Conservation (phyloP, 345 rosid species). For the Sonneratia caseolaris region DNA sequence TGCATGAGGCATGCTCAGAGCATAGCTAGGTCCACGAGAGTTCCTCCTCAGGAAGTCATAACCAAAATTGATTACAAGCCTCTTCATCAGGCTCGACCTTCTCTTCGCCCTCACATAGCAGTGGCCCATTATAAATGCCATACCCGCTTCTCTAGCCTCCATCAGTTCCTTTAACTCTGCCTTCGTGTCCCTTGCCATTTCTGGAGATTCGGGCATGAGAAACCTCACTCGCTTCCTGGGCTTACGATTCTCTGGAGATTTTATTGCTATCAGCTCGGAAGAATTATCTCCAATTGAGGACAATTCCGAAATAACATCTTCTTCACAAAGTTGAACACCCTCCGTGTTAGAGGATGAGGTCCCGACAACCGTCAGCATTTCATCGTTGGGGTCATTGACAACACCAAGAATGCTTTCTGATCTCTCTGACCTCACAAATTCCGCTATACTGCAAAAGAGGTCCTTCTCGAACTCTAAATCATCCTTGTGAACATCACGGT, state of each 20-base stretch:
- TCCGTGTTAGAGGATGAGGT: slow-evolving; percentile 47
- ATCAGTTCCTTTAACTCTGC: too few species aligned
- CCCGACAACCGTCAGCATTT: slow-evolving; percentile 67
- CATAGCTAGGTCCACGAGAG: slow-evolving; percentile 60
- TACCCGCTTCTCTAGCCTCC: slow-evolving; percentile 76
- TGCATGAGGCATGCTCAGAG: slow-evolving; percentile 66
- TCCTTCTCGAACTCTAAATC: slow-evolving; percentile 80
- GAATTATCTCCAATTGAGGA: slow-evolving; percentile 17
- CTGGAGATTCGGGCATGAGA: too few species aligned
- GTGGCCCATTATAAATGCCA: slow-evolving; percentile 88
- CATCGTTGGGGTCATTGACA: slow-evolving; percentile 28
- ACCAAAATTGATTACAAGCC: slow-evolving; percentile 64
- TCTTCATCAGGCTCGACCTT: slow-evolving; percentile 85
- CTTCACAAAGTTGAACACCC: slow-evolving; percentile 46
- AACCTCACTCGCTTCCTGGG: too few species aligned
- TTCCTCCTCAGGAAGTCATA: slow-evolving; percentile 88
- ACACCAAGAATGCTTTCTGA: slow-evolving; percentile 14
- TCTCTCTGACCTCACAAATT: slow-evolving; percentile 57
- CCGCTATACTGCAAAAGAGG: slow-evolving; percentile 75
- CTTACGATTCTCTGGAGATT: slow-evolving; percentile 15
- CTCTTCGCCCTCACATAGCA: slow-evolving; percentile 70
- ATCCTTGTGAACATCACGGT: slow-evolving; percentile 79
- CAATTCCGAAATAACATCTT: slow-evolving; percentile 9
- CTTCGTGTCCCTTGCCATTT: too few species aligned
- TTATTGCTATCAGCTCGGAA: slow-evolving; percentile 11